Percentiles rank a stretch among this genome's conserved stretches.
These are phyloP conservation scores for Zelonia costaricensis DNA, from an alignment of 208 protist genomes.

Conservation along the genomic window DNA sequence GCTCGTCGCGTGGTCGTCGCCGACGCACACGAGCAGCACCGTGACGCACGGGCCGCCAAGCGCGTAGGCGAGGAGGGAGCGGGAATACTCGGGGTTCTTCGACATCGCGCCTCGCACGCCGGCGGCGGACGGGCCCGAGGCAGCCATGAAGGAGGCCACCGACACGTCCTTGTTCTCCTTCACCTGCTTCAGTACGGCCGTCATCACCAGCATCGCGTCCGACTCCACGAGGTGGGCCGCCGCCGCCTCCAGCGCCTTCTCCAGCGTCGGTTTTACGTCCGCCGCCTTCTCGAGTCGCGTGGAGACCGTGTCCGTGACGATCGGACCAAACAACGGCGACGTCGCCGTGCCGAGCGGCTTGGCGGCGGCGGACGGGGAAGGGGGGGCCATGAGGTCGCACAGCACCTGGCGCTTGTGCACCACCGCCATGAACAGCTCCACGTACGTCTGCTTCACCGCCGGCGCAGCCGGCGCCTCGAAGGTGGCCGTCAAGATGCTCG, in stretches of 20 bases:
- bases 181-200: conserved; percentile 46
- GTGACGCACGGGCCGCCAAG: conserved; percentile 53
- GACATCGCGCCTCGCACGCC: conserved; percentile 30
- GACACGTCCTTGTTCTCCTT: conserved; percentile 42
- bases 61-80: conserved; percentile 54
- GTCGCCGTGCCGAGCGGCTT: conserved; percentile 38
- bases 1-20: conserved; percentile 23
- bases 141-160: conserved; percentile 44
- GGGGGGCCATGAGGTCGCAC: conserved; percentile 39
- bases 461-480: conserved; percentile 14
- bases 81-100: conserved; percentile 43
- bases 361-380: conserved; percentile 2
- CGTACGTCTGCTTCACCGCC: conserved; percentile 13
- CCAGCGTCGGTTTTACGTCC: conserved; percentile 25
- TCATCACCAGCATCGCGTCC: conserved; percentile 41
- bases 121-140: conserved; percentile 25
- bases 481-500: conserved; percentile 24
- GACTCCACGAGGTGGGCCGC: conserved; percentile 13
- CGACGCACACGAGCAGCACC: conserved; percentile 35
- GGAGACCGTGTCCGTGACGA: conserved; percentile 24
- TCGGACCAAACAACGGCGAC: conserved; percentile 57
- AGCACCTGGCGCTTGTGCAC: conserved; percentile 54
- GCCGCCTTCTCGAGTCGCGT: conserved; percentile 15
- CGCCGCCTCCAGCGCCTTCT: conserved; percentile 25
- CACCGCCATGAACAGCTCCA: conserved; percentile 55